These are phyloP conservation scores for Microascus cirrosus DNA, from an alignment of 2,329 filamentous ascomycete species.

Conservation along the genomic window DNA sequence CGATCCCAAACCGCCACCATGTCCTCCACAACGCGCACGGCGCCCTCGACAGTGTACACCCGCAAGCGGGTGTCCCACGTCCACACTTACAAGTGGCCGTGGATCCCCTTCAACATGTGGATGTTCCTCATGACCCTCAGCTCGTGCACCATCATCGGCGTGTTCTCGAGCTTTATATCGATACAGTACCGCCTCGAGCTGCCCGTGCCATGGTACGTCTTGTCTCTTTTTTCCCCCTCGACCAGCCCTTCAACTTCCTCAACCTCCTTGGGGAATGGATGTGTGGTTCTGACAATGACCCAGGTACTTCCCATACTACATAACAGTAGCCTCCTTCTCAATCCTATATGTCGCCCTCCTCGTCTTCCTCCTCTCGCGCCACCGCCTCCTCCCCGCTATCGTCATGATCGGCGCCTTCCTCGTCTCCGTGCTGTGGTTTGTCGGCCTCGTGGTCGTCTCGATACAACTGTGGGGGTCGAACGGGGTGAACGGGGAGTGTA, in stretches of 20 bases:
- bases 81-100: constrained; percentile 57
- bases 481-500: constrained; percentile 50
- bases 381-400: constrained; percentile 48
- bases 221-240: neutral
- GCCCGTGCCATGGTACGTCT: constrained; percentile 46
- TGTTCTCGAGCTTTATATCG: constrained; percentile 48
- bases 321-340: constrained; percentile 46
- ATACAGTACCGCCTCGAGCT: constrained; percentile 45
- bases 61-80: constrained; percentile 23
- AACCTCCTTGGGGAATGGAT: neutral
- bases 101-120: constrained; percentile 56
- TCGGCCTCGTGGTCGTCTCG: constrained; percentile 49
- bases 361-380: constrained; percentile 50
- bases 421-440: constrained; percentile 57
- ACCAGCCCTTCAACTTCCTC: neutral
- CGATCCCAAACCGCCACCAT: neutral
- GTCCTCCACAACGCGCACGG: constrained; percentile 11
- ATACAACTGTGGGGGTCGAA: constrained; percentile 53
- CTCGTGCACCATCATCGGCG: constrained; percentile 46
- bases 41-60: constrained; percentile 16
- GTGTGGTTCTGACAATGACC: neutral
- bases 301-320: constrained; percentile 59
- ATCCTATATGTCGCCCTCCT: constrained; percentile 56
- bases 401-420: constrained; percentile 55
- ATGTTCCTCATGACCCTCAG: constrained; percentile 54